Percentiles rank a stretch among this genome's conserved stretches.
Evolutionary conservation across 495 filamentous ascomycete species (phyloP).

Genomic region (Pyrenopolyporus hunteri): DNA sequence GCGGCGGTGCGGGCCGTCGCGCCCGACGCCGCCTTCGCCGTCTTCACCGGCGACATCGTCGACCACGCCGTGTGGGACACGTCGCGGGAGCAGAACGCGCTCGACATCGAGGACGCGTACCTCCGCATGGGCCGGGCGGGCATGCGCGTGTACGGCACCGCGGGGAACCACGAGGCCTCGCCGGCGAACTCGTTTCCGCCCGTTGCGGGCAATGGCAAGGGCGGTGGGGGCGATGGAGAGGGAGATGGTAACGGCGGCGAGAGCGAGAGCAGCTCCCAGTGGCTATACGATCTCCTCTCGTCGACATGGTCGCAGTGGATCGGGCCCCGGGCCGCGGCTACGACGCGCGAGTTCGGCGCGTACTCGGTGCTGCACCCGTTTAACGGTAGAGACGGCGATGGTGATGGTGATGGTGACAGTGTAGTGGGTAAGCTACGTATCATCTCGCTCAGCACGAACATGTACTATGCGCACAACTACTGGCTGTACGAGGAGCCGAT

Average conservation of each 20-base stretch:
- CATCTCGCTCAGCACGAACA: constrained; percentile 63
- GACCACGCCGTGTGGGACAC: constrained; percentile 54
- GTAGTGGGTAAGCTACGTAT: constrained; percentile 53
- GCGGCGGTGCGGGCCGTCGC: constrained; percentile 51
- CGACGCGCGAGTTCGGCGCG: constrained; percentile 50
- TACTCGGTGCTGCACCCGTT: constrained; percentile 48
- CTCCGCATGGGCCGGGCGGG: constrained; percentile 43
- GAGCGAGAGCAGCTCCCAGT: constrained; percentile 47
- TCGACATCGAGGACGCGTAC: constrained; percentile 54
- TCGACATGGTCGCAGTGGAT: constrained; percentile 56
- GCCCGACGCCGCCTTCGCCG: constrained; percentile 48
- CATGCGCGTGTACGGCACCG: constrained; percentile 55
- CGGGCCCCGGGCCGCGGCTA: constrained; percentile 43
- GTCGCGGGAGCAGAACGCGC: constrained; percentile 47
- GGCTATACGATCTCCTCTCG: constrained; percentile 59
- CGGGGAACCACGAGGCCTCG: constrained; percentile 63
- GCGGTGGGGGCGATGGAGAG: not conserved
- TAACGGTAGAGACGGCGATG: constrained; percentile 36
- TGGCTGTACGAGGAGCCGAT: constrained; percentile 57
- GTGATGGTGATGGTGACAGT: no score
- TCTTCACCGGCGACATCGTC: constrained; percentile 59
- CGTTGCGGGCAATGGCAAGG: constrained; percentile 22
- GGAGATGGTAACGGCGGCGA: constrained; percentile 6
- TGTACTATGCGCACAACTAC: constrained; percentile 64
- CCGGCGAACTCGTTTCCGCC: constrained; percentile 60